Percentiles rank a stretch among this genome's conserved stretches.
These are phyloP conservation scores for Mortierella sp. DNA, from an alignment of 371 early-diverging fungal species.

Conservation along the genomic window DNA sequence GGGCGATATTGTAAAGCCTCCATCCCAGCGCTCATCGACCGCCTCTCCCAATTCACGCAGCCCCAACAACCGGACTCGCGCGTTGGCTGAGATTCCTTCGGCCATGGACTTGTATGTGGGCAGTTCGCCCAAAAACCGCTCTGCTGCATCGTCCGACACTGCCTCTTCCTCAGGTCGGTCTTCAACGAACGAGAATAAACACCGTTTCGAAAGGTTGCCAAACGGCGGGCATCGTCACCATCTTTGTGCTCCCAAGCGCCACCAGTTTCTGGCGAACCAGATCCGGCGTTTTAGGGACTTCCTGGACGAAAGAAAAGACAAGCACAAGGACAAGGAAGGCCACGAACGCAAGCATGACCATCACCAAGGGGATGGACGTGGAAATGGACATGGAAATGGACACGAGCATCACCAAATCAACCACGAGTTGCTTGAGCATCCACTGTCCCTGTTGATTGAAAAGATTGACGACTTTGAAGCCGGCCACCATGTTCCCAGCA, in stretches of 20 bases:
- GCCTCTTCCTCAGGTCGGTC: constrained; percentile 15
- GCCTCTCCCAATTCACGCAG: neutral
- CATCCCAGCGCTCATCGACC: neutral
- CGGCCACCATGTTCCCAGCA: neutral
- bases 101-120: constrained; percentile 20
- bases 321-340: constrained; percentile 1
- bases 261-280: constrained; percentile 29
- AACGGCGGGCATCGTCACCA: constrained; percentile 32
- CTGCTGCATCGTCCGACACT: constrained; percentile 22
- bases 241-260: constrained; percentile 32
- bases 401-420: constrained; percentile 4
- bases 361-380: neutral
- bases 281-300: constrained; percentile 20
- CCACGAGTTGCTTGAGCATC: constrained; percentile 27
- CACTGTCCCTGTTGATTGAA: constrained; percentile 30
- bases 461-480: constrained; percentile 30
- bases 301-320: constrained; percentile 25
- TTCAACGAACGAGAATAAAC: constrained; percentile 9
- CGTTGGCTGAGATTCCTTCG: constrained; percentile 36
- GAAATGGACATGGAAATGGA: neutral
- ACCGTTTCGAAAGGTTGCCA: constrained; percentile 36
- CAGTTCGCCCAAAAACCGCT: constrained; percentile 2
- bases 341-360: neutral
- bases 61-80: constrained; percentile 7
- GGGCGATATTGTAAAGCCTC: neutral